phyloP scores from a whole-genome alignment of 2,329 filamentous ascomycete species.

The Passalora sequoiae region DNA sequence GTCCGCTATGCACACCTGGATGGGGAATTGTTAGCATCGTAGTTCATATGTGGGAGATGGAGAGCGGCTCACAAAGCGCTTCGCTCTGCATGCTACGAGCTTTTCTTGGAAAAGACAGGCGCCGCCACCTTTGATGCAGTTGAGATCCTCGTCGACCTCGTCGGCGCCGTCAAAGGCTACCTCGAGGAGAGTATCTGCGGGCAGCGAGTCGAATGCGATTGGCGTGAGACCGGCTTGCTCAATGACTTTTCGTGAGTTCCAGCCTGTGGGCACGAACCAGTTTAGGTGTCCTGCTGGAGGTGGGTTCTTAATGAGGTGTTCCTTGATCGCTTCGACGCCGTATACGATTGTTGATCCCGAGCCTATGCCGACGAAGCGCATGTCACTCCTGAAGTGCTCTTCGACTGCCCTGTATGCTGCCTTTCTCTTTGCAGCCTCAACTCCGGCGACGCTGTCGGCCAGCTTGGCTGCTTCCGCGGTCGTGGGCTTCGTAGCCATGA shows the following conservation, averaged over 20 bases:
- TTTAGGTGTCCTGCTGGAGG: conserved; percentile 54
- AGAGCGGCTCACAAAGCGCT: conserved; percentile 18
- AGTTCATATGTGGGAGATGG: conserved; percentile 63
- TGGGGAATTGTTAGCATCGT: background rate
- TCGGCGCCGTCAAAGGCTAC: conserved; percentile 95
- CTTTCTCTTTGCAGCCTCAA: conserved; percentile 69
- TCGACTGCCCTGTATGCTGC: conserved; percentile 69
- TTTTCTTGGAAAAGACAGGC: conserved; percentile 99
- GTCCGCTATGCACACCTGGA: conserved; percentile 48
- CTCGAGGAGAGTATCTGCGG: conserved; percentile 62
- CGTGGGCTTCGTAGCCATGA: conserved; percentile 10
- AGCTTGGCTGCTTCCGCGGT: conserved; percentile 6
- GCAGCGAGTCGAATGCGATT: conserved; percentile 71
- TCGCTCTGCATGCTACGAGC: conserved; percentile 66
- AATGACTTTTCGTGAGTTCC: conserved; percentile 84
- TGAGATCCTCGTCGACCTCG: conserved; percentile 89
- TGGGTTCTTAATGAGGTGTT: conserved; percentile 45
- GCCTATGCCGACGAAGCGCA: conserved; percentile 69
- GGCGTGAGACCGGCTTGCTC: conserved; percentile 70
- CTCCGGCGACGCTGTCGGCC: conserved; percentile 14
- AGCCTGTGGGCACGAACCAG: conserved; percentile 87
- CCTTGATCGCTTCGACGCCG: conserved; percentile 73
- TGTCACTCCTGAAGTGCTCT: conserved; percentile 61
- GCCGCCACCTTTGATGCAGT: conserved; percentile 95
- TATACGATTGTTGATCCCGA: conserved; percentile 78